Percentiles rank a stretch among this genome's conserved stretches.
phyloP scores from a whole-genome alignment of 176 grass and related monocot species.

The Oryza glaberrima region DNA sequence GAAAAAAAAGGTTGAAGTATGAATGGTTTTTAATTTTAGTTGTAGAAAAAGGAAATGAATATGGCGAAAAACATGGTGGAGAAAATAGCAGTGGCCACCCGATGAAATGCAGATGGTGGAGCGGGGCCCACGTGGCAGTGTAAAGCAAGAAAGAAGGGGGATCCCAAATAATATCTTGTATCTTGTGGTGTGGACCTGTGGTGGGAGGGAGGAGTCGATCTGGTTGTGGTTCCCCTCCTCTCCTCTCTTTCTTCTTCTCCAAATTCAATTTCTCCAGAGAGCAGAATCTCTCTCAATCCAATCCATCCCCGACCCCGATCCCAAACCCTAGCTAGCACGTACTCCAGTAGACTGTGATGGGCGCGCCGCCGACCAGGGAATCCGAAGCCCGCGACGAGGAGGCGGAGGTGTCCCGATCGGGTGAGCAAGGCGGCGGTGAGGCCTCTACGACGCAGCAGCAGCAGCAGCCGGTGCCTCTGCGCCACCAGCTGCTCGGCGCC shows the following conservation, averaged over 20 bases:
- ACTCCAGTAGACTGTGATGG: constrained; percentile 1
- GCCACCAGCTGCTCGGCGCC: constrained; percentile 73
- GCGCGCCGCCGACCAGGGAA: neutral
- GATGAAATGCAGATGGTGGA: neutral
- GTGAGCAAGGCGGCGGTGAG: constrained; percentile 1
- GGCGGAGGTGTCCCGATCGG: constrained; percentile 1
- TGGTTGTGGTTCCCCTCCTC: neutral
- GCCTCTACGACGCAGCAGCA: neutral
- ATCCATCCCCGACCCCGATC: neutral
- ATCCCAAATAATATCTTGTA: neutral
- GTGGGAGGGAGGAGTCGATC: neutral
- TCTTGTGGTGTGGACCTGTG: too few species aligned
- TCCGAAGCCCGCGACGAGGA: neutral
- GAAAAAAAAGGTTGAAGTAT: too few species aligned
- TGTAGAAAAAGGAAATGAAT: too few species aligned
- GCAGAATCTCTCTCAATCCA: neutral
- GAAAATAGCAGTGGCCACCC: neutral
- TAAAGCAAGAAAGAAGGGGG: neutral
- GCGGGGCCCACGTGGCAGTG: neutral
- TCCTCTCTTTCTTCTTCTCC: too few species aligned
- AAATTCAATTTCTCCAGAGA: too few species aligned
- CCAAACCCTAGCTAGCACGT: neutral
- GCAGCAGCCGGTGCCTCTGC: constrained; percentile 44
- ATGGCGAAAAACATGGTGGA: neutral
- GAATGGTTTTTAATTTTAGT: too few species aligned